Base-by-base conservation (phyloP, 75 land plant species). In the Ceratopteris richardii region DNA sequence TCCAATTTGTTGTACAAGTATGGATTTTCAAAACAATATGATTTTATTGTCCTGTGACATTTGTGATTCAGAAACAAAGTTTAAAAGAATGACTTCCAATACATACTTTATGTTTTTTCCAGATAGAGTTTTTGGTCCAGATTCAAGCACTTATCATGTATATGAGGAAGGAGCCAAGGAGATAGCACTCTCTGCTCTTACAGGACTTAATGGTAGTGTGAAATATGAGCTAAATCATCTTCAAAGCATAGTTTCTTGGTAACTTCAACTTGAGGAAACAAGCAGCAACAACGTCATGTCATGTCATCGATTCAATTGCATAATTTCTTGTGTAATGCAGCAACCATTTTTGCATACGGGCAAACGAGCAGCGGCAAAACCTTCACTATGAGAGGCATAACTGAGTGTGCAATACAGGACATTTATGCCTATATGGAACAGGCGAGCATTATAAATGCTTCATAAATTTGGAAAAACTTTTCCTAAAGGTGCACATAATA, bases 281-380 rank as follows among this genome's bases (percentile, higher is more conserved):
- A n/a, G n/a, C n/a, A n/a, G n/a, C n/a, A n/a, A n/a, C n/a, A n/a
- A n/a, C n/a, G n/a, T n/a, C n/a, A n/a, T n/a, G n/a, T n/a, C n/a
- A n/a, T n/a, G n/a, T n/a, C n/a, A n/a, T n/a, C n/a, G n/a, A n/a
- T n/a, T n/a, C n/a, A n/a, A n/a, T n/a, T n/a, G n/a, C n/a, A n/a
- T n/a, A 22, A 19, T 28, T 52, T 2, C 5, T 24, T 26, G 14
- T 65, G 16, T 33, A 14, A 41, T 74, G 57, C 77, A 88, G 94
- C 89, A 4, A 88, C 94, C 4, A 85, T 88, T 46, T 88, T 88
- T 77, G 94, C 94, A 41, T 88, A 88, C 76, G 94, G 94, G 1
- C 94, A 88, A 73, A 88, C 94, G 0, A 82, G 83, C 73, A 88
- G 94, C 63, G 94, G 94, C 12, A 88, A 88, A 66, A 88, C 94